Percentiles rank a stretch among this genome's conserved stretches.
Evolutionary conservation across 305 asterid genomes (phyloP).

Genomic region (Fraxinus albicans): DNA sequence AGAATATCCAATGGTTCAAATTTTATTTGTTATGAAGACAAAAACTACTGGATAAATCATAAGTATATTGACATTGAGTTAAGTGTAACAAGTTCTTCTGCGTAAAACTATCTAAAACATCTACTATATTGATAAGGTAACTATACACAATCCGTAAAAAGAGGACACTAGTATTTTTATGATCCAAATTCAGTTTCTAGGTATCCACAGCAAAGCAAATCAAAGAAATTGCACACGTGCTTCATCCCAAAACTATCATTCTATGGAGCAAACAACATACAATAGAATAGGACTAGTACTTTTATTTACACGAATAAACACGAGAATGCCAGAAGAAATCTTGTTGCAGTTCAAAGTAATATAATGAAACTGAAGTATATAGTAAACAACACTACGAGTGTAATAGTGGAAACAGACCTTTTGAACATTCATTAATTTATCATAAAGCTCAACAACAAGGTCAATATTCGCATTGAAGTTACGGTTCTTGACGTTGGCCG

Average conservation of each 20-base stretch:
- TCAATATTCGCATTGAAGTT: slow-evolving; percentile 74
- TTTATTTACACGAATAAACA: not conserved
- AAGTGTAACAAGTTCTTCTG: not conserved
- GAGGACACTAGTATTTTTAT: not conserved
- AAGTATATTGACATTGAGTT: not conserved
- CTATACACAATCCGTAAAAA: not conserved
- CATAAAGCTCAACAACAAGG: slow-evolving; percentile 70
- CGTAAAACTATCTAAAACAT: not conserved
- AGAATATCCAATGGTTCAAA: not conserved
- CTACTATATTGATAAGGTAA: not conserved
- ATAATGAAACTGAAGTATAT: not conserved
- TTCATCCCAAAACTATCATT: not conserved
- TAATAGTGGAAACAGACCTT: slow-evolving; percentile 54
- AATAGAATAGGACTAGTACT: not conserved
- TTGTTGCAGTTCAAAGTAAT: not conserved
- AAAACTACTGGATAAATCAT: not conserved
- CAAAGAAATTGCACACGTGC: not conserved
- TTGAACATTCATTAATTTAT: slow-evolving; percentile 59
- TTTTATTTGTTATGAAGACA: not conserved
- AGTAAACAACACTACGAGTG: not conserved
- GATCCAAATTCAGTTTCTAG: not conserved
- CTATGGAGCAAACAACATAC: not conserved
- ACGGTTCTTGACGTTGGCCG: slow-evolving; percentile 62
- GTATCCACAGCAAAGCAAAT: not conserved
- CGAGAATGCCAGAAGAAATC: not conserved